Evolutionary conservation across 805 yeast genomes (phyloP), one percentile per base, ranked within the genome.

Genomic region (Saccharomycopsis amapae): DNA sequence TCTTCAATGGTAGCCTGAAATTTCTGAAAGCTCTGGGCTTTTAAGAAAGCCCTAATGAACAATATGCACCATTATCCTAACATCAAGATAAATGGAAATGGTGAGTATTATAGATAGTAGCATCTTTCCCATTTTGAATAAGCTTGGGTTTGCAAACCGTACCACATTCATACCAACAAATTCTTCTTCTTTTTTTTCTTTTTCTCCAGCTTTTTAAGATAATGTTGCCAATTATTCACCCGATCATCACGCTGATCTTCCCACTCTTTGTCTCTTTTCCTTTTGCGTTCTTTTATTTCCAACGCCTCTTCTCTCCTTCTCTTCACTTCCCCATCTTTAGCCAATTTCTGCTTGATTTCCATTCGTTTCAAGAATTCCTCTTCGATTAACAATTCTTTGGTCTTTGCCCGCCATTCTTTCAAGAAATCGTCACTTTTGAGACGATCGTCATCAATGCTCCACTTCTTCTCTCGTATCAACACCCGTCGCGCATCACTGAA

Each of bases 161-260:
- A n/a, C n/a, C n/a, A n/a, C n/a, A n/a, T n/a, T n/a, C n/a, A n/a
- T n/a, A n/a, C n/a, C n/a, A n/a, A n/a, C n/a, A 44, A 39, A n/a
- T 19, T 48, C 39, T 33, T 35, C 58, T 62, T 64, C 60, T 65
- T 73, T 55, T 62, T 67, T 57, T 68, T 72, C 60, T 73, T 75
- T 57, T 71, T 71, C 25, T 65, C 70, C 13, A 64, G 58, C 46
- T 69, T 68, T 30, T 64, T 60, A 12, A 66, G 58, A 56, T 72
- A 81, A 6, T 55, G 58, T 44, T 86, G 61, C 88, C 88, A 81
- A 55, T 67, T 76, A 5, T 61, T 58, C 4, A 81, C 85, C 31
- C 88, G 60, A 9, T 58, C 58, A 36, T 78, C 85, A 40, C 85
- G 51, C 12, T 69, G 69, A 42, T 71, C 75, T 53, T 80, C 87